Base-by-base conservation (phyloP, 1,139 yeast genomes). In the Yamadazyma atmosphaerica region DNA sequence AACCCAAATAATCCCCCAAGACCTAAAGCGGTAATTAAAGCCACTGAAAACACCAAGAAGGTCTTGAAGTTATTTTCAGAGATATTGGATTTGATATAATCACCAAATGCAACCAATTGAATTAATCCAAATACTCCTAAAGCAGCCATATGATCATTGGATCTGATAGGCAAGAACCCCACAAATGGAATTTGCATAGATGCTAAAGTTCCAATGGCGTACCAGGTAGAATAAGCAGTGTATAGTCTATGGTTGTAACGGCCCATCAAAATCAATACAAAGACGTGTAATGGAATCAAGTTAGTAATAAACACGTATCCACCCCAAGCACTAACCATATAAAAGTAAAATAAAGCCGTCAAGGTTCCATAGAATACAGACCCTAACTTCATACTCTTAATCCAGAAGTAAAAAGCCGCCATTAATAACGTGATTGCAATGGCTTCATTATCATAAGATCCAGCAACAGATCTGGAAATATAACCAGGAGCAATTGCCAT, bases 261-360 rank as follows among this genome's bases (percentile, higher is more conserved):
- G 40, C 99, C 98, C 98, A 94, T 94, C 49, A 87, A 68, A 41
- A 94, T 68, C 56, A 94, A 72, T 34, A 89, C 92, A 60, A 94
- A 90, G 22, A 90, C 89, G 61, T 94, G 99, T 54, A 94, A 74
- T 37, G 99, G 99, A 55, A 94, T 88, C 73, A 94, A 81, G 68
- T 94, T 94, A 45, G 98, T 94, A 66, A 94, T 94, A 71, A 94
- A 94, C 36, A 92, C 99, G 60, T 94, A 94, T 16, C 99, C 99
- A 72, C 98, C 98, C 99, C 99, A 94, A n/a, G 99, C 98, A 38
- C 96, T 84, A 37, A 94, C 99, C 99, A 94, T 94, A 74, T 94
- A 94, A 64, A 94, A 94, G 70, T 94, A 94, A 54, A 83, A 85
- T 34, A 88, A 62, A 2, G 98, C 95, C 25, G 98, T 82, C 52